Evolutionary conservation across 1,139 yeast species (phyloP).

Genomic region (Geotrichum citri-aurantii): DNA sequence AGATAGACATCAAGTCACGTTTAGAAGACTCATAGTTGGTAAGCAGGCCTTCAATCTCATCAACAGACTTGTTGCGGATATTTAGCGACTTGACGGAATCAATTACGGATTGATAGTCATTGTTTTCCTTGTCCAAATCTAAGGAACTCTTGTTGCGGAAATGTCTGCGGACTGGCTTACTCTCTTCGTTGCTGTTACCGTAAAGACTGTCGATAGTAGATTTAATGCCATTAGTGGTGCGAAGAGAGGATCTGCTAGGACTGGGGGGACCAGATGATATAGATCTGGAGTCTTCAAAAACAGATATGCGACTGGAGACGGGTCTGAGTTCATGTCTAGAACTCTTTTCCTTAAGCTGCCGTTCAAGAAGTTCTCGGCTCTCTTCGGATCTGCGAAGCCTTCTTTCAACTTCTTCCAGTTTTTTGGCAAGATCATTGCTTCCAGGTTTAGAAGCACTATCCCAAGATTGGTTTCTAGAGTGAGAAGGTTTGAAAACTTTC

Average conservation of each 20-base stretch:
- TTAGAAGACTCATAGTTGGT: constrained; percentile 29
- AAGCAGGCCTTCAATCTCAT: constrained; percentile 28
- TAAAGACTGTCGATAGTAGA: constrained; percentile 19
- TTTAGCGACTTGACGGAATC: constrained; percentile 21
- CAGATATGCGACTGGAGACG: constrained; percentile 23
- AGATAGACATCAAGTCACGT: constrained; percentile 48
- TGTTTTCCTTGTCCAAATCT: constrained; percentile 10
- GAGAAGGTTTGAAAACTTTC: constrained; percentile 25
- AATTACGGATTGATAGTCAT: constrained; percentile 10
- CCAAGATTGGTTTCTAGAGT: constrained; percentile 14
- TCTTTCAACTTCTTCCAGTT: constrained; percentile 29
- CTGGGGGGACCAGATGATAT: constrained; percentile 17
- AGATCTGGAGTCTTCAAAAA: constrained; percentile 24
- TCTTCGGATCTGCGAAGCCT: constrained; percentile 31
- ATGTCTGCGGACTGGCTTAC: background rate
- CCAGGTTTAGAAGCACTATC: constrained; percentile 21
- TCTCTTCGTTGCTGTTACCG: background rate
- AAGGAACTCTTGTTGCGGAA: background rate
- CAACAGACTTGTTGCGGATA: constrained; percentile 23
- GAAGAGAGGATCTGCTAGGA: constrained; percentile 10
- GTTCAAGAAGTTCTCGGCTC: constrained; percentile 28
- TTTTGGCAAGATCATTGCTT: constrained; percentile 30
- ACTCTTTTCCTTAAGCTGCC: constrained; percentile 30
- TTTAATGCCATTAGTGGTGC: constrained; percentile 18
- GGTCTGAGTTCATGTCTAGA: constrained; percentile 15